These are phyloP conservation scores for Ormosia emarginata DNA, from an alignment of 306 rosid species.

Conservation along the genomic window DNA sequence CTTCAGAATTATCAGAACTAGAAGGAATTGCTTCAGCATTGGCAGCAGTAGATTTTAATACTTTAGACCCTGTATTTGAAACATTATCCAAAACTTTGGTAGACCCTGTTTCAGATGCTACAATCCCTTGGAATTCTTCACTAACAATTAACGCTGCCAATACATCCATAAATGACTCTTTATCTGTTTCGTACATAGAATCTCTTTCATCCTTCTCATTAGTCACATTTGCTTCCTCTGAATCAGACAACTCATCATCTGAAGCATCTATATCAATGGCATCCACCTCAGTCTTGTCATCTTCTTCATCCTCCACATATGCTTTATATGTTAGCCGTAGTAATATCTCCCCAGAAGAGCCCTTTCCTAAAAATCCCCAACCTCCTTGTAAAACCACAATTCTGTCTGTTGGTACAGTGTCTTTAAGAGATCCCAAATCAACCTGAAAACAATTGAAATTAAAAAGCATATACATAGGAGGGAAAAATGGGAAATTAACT, in stretches of 20 bases:
- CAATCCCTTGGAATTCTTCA: constrained; percentile 96
- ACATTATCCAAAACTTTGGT: constrained; percentile 49
- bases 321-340: constrained; percentile 95
- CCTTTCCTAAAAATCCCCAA: constrained; percentile 67
- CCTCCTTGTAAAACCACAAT: constrained; percentile 79
- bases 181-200: constrained; percentile 40
- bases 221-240: constrained; percentile 44
- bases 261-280: constrained; percentile 55
- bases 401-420: constrained; percentile 97
- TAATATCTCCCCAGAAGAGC: constrained; percentile 87
- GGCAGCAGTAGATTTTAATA: constrained; percentile 36
- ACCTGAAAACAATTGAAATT: constrained; percentile 47
- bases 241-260: constrained; percentile 82
- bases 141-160: constrained; percentile 94
- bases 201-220: constrained; percentile 33
- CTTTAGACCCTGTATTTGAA: constrained; percentile 36
- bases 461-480: constrained; percentile 2
- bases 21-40: constrained; percentile 40
- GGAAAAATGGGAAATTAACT: neutral
- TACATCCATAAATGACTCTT: constrained; percentile 91
- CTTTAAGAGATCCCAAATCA: constrained; percentile 87
- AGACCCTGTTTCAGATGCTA: constrained; percentile 73
- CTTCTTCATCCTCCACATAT: constrained; percentile 98
- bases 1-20: constrained; percentile 39
- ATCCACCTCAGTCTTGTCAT: constrained; percentile 56